Evolutionary conservation across 1,284 basidiomycete species (phyloP).

Genomic region (Volvariella volvacea): DNA sequence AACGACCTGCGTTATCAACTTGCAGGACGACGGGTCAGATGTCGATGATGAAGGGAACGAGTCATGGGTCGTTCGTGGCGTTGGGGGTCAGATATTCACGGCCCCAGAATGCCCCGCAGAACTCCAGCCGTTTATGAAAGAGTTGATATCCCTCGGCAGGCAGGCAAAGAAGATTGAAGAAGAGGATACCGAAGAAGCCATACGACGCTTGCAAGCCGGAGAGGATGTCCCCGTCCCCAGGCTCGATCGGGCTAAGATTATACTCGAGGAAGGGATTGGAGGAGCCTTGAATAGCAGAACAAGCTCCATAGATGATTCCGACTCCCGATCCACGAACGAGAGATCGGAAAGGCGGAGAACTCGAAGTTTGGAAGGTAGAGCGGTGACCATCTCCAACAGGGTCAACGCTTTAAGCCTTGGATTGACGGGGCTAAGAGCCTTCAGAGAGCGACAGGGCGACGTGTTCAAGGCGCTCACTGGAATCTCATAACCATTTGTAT

Average conservation of each 20-base stretch:
- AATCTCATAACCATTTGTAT: too few relatives aligned
- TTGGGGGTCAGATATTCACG: slow-evolving; percentile 45
- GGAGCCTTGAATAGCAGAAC: slow-evolving; percentile 10
- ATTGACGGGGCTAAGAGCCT: slow-evolving; percentile 62
- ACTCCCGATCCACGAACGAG: slow-evolving; percentile 9
- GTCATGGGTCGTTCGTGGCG: slow-evolving; percentile 25
- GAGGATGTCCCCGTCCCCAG: slow-evolving; percentile 40
- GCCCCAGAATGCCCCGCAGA: slow-evolving; percentile 49
- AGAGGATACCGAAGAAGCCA: slow-evolving; percentile 49
- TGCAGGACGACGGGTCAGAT: neutral
- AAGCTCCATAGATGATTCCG: neutral
- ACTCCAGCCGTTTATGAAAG: slow-evolving; percentile 61
- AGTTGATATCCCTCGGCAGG: slow-evolving; percentile 53
- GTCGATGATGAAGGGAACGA: neutral
- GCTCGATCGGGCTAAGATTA: slow-evolving; percentile 52
- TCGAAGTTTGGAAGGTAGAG: slow-evolving; percentile 51
- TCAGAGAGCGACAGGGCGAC: slow-evolving; percentile 62
- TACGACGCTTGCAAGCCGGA: slow-evolving; percentile 39
- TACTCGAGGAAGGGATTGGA: slow-evolving; percentile 57
- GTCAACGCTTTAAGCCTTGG: slow-evolving; percentile 65
- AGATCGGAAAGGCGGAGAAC: slow-evolving; percentile 21
- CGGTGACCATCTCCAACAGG: slow-evolving; percentile 64
- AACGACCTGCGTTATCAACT: slow-evolving; percentile 17
- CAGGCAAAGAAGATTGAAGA: slow-evolving; percentile 44
- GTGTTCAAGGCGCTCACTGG: slow-evolving; percentile 58